Evolutionary conservation across 202 grass and related monocot genomes (phyloP).

Genomic region (Bolboschoenoplectus hybrid): DNA sequence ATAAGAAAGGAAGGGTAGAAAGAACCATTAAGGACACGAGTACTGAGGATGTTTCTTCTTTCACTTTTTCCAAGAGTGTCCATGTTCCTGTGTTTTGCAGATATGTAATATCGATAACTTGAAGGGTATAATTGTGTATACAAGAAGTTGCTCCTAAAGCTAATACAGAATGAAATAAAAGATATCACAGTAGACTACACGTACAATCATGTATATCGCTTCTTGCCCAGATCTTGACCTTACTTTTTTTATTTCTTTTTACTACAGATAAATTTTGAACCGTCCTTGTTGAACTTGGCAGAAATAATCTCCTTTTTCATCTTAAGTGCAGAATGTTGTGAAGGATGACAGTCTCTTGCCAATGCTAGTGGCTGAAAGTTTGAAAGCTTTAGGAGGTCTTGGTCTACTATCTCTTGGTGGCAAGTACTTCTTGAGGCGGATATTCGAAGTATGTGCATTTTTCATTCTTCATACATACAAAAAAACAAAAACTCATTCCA

Average conservation of each 20-base stretch:
- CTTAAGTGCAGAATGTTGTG: constrained; percentile 64
- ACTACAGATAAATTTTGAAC: not conserved
- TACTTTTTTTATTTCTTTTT: not conserved
- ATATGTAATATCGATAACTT: not conserved
- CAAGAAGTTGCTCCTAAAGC: not conserved
- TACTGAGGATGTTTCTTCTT: not conserved
- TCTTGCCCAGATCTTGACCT: constrained; percentile 2
- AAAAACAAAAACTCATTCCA: constrained; percentile 20
- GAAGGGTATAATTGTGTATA: constrained; percentile 9
- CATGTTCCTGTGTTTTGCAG: not conserved
- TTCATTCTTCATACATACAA: constrained; percentile 28
- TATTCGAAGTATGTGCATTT: constrained; percentile 79
- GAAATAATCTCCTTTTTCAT: constrained; percentile 28
- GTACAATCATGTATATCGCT: constrained; percentile 3
- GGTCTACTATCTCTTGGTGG: constrained; percentile 96
- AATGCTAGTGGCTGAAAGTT: constrained; percentile 76
- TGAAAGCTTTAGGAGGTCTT: constrained; percentile 95
- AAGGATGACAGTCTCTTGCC: constrained; percentile 73
- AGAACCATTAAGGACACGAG: not conserved
- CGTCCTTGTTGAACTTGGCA: constrained; percentile 7
- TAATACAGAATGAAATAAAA: not conserved
- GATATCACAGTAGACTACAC: constrained; percentile 6
- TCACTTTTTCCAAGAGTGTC: not conserved
- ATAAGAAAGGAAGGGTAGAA: not conserved
- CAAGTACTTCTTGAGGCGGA: constrained; percentile 79